Conservation (phyloP, 495 filamentous ascomycete genomes). For the Penicillium bovifimosum region DNA sequence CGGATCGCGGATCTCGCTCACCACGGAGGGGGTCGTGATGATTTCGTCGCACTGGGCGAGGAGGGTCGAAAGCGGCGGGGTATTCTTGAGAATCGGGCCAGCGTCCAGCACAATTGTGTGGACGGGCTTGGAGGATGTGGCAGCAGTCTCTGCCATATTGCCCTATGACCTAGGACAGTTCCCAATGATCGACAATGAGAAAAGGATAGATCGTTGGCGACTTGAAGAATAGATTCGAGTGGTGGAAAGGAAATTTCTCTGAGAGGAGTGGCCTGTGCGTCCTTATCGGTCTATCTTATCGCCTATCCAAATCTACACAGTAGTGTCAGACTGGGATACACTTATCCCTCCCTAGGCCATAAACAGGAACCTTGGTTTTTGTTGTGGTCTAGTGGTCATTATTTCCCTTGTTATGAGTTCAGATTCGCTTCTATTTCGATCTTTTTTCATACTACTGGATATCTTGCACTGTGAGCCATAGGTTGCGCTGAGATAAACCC, state of each 20-base stretch:
- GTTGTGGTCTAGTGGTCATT: too few species aligned
- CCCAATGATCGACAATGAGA: background rate
- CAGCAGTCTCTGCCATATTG: slow-evolving; percentile 36
- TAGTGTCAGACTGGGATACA: too few species aligned
- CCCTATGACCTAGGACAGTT: background rate
- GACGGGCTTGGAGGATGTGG: slow-evolving; percentile 55
- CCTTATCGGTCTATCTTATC: slow-evolving; percentile 28
- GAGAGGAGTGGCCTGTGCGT: slow-evolving; percentile 25
- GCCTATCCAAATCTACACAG: slow-evolving; percentile 8
- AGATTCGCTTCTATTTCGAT: too few species aligned
- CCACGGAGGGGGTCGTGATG: slow-evolving; percentile 79
- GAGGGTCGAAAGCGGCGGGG: slow-evolving; percentile 71
- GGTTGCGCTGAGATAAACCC: too few species aligned
- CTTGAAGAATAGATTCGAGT: slow-evolving; percentile 1
- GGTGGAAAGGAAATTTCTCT: slow-evolving; percentile 26
- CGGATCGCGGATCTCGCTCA: slow-evolving; percentile 85
- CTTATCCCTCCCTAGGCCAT: too few species aligned
- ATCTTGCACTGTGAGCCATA: too few species aligned
- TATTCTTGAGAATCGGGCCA: slow-evolving; percentile 86
- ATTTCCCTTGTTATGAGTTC: too few species aligned
- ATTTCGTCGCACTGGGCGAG: slow-evolving; percentile 69
- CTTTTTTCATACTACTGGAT: too few species aligned
- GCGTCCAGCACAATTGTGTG: slow-evolving; percentile 86
- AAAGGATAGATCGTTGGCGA: slow-evolving; percentile 1
- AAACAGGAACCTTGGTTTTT: too few species aligned